Evolutionary conservation across 139 green algal species (phyloP).

Genomic region (Tetradesmus lagerheimii): DNA sequence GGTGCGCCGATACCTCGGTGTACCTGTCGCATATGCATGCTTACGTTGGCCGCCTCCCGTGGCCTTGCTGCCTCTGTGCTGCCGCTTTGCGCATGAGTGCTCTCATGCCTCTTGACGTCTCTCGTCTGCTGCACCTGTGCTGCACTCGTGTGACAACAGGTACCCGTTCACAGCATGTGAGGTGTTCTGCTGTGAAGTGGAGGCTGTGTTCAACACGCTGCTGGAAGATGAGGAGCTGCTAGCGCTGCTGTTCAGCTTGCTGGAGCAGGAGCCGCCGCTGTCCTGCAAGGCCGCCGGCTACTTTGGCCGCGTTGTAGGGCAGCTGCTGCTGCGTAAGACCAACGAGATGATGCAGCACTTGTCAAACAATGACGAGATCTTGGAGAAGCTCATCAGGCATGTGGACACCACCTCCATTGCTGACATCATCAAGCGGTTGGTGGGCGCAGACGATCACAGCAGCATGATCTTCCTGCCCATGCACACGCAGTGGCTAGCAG

Average conservation of each 20-base stretch:
- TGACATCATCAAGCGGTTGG: conserved; percentile 87
- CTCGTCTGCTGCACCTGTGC: neutral
- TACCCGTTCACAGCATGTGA: conserved; percentile 98
- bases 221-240: conserved; percentile 85
- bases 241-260: conserved; percentile 84
- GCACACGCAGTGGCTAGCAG: conserved; percentile 78
- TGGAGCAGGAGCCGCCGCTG: conserved; percentile 74
- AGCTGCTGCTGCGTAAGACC: conserved; percentile 82
- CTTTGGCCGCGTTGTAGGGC: conserved; percentile 90
- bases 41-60: neutral
- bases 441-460: conserved; percentile 89
- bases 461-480: conserved; percentile 67
- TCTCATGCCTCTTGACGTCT: neutral
- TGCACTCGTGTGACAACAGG: conserved; percentile 45
- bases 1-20: too few species aligned
- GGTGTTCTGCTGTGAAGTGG: conserved; percentile 97
- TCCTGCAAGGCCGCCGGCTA: conserved; percentile 91
- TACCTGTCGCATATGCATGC: neutral
- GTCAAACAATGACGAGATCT: conserved; percentile 45
- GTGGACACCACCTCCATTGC: conserved; percentile 85
- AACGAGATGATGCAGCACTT: conserved; percentile 83
- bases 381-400: conserved; percentile 73
- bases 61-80: too few species aligned
- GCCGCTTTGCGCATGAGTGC: neutral
- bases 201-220: conserved; percentile 93